Conservation (phyloP, 2,329 filamentous ascomycete species). For the Penicillium sp. region DNA sequence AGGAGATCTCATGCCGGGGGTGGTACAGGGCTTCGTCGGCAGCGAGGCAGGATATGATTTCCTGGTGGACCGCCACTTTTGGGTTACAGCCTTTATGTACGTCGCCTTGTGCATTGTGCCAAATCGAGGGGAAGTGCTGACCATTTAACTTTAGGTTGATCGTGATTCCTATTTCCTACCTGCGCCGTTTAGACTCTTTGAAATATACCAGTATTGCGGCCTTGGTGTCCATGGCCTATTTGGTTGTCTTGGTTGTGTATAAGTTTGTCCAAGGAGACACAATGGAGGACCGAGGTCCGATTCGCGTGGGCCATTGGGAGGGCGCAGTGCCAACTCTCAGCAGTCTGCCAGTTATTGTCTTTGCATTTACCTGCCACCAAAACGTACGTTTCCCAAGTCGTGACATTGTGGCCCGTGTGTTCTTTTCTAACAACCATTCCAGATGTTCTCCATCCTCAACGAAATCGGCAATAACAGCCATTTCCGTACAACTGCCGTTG, state of each 20-base stretch:
- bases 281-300: conserved; percentile 68
- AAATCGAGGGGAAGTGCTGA: not conserved
- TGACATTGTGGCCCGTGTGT: too few species aligned
- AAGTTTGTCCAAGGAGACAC: conserved; percentile 81
- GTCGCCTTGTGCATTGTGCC: not conserved
- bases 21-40: conserved; percentile 75
- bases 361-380: conserved; percentile 99
- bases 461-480: conserved; percentile 86
- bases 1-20: conserved; percentile 95
- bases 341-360: conserved; percentile 91
- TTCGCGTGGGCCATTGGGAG: conserved; percentile 75
- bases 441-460: conserved; percentile 99
- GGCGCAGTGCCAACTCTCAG: conserved; percentile 76
- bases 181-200: conserved; percentile 86
- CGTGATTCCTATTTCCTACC: conserved; percentile 90
- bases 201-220: conserved; percentile 96
- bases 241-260: conserved; percentile 89
- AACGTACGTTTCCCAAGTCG: conserved; percentile 63
- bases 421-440: conserved; percentile 17
- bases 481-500: conserved; percentile 72
- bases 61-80: conserved; percentile 87
- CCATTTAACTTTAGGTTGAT: conserved; percentile 61
- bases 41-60: conserved; percentile 66
- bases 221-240: conserved; percentile 87
- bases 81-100: conserved; percentile 95